Percentiles rank a stretch among this genome's conserved stretches.
These are phyloP conservation scores for Globisporangium ultimum DNA, from an alignment of 352 stramenopile genomes.

Conservation along the genomic window DNA sequence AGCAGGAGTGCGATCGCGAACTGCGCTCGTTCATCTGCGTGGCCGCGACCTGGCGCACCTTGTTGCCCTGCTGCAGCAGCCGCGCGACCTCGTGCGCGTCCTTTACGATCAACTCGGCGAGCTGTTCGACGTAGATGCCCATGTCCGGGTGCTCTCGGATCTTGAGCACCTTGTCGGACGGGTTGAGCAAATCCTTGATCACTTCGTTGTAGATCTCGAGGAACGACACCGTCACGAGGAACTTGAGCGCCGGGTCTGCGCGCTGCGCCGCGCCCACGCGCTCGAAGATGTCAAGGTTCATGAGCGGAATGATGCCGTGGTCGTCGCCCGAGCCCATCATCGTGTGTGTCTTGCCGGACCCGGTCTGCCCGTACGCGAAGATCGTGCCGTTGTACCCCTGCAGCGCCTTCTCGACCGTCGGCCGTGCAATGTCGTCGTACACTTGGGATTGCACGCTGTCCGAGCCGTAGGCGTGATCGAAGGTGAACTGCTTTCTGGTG, in stretches of 20 bases:
- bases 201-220: slow-evolving; percentile 96
- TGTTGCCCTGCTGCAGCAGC: slow-evolving; percentile 88
- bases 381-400: slow-evolving; percentile 83
- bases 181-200: slow-evolving; percentile 92
- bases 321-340: slow-evolving; percentile 82
- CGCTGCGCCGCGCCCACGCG: slow-evolving; percentile 31
- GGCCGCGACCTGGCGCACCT: slow-evolving; percentile 82
- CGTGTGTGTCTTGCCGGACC: slow-evolving; percentile 85
- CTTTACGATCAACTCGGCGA: slow-evolving; percentile 84
- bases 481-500: slow-evolving; percentile 68
- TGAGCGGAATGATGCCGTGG: slow-evolving; percentile 84
- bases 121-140: slow-evolving; percentile 92
- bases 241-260: slow-evolving; percentile 56
- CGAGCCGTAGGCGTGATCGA: slow-evolving; percentile 78
- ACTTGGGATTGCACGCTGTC: slow-evolving; percentile 76
- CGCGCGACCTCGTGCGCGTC: slow-evolving; percentile 71
- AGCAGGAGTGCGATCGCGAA: slow-evolving; percentile 88
- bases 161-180: slow-evolving; percentile 88
- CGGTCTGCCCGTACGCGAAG: slow-evolving; percentile 73
- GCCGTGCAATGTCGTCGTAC: slow-evolving; percentile 72
- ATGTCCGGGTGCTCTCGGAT: slow-evolving; percentile 92
- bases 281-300: slow-evolving; percentile 87
- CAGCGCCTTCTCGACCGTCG: slow-evolving; percentile 74
- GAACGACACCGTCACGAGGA: slow-evolving; percentile 90
- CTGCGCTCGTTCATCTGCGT: slow-evolving; percentile 93